Percentiles rank a stretch among this genome's conserved stretches.
Conservation (phyloP, 257 asterid species). For the Cruciata laevipes region DNA sequence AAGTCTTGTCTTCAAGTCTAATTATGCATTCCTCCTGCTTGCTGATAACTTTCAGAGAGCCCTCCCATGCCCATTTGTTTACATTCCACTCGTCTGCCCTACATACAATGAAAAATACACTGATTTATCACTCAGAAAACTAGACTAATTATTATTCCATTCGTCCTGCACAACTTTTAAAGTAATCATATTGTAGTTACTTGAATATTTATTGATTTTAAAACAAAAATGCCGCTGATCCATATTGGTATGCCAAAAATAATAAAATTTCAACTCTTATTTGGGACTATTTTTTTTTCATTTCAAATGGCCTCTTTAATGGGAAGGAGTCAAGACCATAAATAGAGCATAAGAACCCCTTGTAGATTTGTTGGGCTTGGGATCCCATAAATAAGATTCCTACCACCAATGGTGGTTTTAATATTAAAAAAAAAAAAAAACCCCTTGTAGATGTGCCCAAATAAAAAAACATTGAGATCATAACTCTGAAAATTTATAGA, state of each 20-base stretch:
- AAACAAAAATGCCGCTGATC: not conserved
- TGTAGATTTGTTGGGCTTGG: no score
- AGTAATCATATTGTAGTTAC: no score
- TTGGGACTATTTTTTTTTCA: no score
- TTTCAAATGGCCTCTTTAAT: not conserved
- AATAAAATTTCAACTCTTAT: no score
- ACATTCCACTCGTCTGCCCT: constrained; percentile 99
- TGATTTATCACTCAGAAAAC: not conserved
- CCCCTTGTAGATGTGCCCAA: not conserved
- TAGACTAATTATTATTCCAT: not conserved
- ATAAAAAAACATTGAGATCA: not conserved
- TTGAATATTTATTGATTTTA: no score
- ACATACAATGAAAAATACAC: constrained; percentile 17
- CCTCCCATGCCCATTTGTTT: constrained; percentile 99
- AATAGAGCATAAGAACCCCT: not conserved
- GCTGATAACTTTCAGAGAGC: constrained; percentile 71
- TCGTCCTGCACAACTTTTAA: not conserved
- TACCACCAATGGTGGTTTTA: no score
- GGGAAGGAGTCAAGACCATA: not conserved
- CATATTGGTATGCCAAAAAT: no score
- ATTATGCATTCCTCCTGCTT: constrained; percentile 94
- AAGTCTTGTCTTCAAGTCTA: constrained; percentile 76
- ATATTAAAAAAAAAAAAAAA: no score
- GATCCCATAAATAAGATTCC: no score
- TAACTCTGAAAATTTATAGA: not conserved